Conservation (phyloP, 2,329 filamentous ascomycete genomes). For the Ilyonectria sp. region DNA sequence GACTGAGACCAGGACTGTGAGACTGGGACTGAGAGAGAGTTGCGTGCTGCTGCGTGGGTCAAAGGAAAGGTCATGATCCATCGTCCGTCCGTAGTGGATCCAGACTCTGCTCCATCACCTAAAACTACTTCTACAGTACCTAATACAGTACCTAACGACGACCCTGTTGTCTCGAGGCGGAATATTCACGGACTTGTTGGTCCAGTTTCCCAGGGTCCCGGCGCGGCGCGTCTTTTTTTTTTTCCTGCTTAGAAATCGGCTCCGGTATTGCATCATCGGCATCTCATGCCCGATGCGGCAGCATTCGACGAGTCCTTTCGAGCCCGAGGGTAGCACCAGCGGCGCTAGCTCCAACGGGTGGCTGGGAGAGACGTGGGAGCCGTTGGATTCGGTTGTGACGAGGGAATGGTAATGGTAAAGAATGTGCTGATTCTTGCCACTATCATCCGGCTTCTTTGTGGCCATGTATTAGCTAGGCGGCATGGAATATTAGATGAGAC, state of each 20-base stretch:
- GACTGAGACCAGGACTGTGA: conserved; percentile 1
- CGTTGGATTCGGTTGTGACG: not conserved
- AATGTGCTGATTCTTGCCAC: not conserved
- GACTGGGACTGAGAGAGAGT: conserved; percentile 1
- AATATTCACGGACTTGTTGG: not conserved
- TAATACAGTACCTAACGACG: not conserved
- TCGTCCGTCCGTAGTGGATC: conserved; percentile 15
- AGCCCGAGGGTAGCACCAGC: conserved; percentile 10
- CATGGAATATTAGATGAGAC: not conserved
- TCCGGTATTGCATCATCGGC: conserved; percentile 47
- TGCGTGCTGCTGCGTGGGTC: conserved; percentile 23
- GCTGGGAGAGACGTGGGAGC: conserved; percentile 9
- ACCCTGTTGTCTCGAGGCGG: not conserved
- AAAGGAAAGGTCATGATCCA: conserved; percentile 20
- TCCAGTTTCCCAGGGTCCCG: not conserved
- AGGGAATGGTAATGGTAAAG: not conserved
- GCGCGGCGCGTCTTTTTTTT: conserved; percentile 20
- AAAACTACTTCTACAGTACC: not conserved
- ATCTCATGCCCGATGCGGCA: conserved; percentile 38
- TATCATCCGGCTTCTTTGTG: not conserved
- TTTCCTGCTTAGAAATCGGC: conserved; percentile 48
- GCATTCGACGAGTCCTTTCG: not conserved
- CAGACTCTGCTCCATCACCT: not conserved
- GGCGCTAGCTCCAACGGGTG: conserved; percentile 40
- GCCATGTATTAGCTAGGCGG: not conserved